Base-by-base conservation (phyloP, 495 filamentous ascomycete genomes). In the Beverwykella pulmonaria region DNA sequence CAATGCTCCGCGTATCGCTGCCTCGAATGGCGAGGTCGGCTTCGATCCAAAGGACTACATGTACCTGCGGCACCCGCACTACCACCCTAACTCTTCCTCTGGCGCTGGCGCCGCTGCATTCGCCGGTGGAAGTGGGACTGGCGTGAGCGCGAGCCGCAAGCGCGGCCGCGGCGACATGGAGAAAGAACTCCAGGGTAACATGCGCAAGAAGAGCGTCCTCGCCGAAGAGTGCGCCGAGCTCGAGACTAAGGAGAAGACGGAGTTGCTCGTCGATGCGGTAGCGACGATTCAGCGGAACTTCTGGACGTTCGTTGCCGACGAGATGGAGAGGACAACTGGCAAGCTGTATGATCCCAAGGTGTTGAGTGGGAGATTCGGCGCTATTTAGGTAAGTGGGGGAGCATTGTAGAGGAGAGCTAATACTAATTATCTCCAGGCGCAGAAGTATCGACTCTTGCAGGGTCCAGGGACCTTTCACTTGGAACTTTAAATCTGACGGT, bases 11-110 rank as follows among this genome's bases (percentile, higher is more conserved):
- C 36, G 55, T 7, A 69, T 76, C 27, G 75, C 75, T 10, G 53
- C 63, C 30, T 34, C 52, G 27, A 41, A 46, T 0, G 75, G 75
- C 20, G 70, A 76, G 23, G 47, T 53, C 20, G 63, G 53, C 29
- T 76, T 72, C 36, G 57, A 72, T 41, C 61, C 66, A 1, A 69
- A 62, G 32, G 69, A 72, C 61, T 70, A 59, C 57, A 69, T 72
- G 69, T 56, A 72, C 27, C 47, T 71, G 9, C 63, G 68, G 25
- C 25, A 57, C 32, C 54, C 56, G 52, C 49, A 63, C 20, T 15
- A 63, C 36, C 49, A 63, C 30, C 29, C 15, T n/a, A 29, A 55
- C 6, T 3, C 12, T 17, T 19, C 14, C 22, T 23, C 22, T 26
- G 47, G 5, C 27, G 48, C 32, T 12, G n/a, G 54, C 14, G 20